These are phyloP conservation scores for Panellus pusillus DNA, from an alignment of 768 basidiomycete genomes.

Conservation along the genomic window DNA sequence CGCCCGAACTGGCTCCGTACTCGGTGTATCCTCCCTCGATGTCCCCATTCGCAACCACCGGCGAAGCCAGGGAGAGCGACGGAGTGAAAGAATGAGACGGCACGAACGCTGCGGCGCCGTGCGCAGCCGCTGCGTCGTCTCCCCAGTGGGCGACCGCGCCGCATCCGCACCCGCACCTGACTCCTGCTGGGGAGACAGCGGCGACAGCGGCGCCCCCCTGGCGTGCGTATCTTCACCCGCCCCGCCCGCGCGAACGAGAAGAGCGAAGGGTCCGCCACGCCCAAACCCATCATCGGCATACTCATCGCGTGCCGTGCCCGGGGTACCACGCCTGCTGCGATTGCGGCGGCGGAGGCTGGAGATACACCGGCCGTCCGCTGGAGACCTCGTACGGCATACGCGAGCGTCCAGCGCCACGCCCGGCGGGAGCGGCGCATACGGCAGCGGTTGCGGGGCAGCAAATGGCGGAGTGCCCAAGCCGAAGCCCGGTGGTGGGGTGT, in stretches of 20 bases:
- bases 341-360: conserved; percentile 51
- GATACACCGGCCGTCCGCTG: conserved; percentile 77
- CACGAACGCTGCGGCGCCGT: conserved; percentile 52
- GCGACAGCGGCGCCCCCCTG: conserved; percentile 13
- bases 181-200: conserved; percentile 8
- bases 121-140: conserved; percentile 41
- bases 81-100: conserved; percentile 32
- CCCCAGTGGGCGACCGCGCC: conserved; percentile 33
- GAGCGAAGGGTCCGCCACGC: conserved; percentile 4
- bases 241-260: conserved; percentile 19
- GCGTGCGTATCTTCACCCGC: conserved; percentile 19
- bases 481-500: background rate
- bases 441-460: conserved; percentile 15
- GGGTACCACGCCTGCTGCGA: conserved; percentile 64
- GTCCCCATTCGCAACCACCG: background rate
- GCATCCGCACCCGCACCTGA: conserved; percentile 37
- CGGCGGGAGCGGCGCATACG: conserved; percentile 63
- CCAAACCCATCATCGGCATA: background rate
- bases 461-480: conserved; percentile 64
- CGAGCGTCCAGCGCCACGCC: conserved; percentile 74
- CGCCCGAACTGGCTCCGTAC: background rate
- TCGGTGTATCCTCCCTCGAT: background rate
- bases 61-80: background rate
- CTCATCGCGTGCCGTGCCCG: conserved; percentile 34
- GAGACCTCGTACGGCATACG: conserved; percentile 79